These are phyloP conservation scores for Candida odintsovae DNA, from an alignment of 805 yeast species.

Conservation along the genomic window DNA sequence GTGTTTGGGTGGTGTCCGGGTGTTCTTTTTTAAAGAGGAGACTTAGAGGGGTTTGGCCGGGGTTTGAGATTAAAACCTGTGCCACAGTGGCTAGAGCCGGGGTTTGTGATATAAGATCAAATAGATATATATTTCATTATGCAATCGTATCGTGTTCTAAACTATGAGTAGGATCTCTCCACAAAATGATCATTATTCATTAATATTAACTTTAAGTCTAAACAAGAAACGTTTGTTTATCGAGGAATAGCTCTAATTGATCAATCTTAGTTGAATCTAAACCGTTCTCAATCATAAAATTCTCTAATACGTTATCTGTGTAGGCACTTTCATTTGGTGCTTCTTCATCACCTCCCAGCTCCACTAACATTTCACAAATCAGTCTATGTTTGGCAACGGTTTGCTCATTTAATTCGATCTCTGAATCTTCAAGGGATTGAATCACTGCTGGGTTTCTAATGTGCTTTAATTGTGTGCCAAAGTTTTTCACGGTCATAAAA, in stretches of 20 bases:
- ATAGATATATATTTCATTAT: no score
- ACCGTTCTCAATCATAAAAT: slow-evolving; percentile 3
- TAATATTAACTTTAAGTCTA: no score
- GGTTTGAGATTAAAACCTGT: not conserved
- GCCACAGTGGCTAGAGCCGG: not conserved
- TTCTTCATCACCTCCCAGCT: no score
- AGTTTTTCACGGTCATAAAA: slow-evolving; percentile 5
- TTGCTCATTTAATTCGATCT: not conserved
- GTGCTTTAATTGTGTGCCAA: not conserved
- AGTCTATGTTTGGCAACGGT: no score
- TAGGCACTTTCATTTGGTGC: not conserved
- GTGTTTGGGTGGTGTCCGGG: not conserved
- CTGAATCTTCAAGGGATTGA: not conserved
- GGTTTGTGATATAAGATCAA: no score
- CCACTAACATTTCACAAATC: no score
- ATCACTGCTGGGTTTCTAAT: not conserved
- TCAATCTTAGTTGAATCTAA: slow-evolving; percentile 5
- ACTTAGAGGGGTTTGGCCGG: no score
- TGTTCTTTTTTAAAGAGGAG: no score
- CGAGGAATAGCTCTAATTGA: slow-evolving; percentile 1
- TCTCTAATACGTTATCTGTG: slow-evolving; percentile 2
- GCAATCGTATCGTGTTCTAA: no score
- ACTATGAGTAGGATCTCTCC: no score
- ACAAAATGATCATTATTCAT: no score
- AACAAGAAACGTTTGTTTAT: no score